These are phyloP conservation scores for Candida dajiaensis DNA, from an alignment of 805 yeast species.

Conservation along the genomic window DNA sequence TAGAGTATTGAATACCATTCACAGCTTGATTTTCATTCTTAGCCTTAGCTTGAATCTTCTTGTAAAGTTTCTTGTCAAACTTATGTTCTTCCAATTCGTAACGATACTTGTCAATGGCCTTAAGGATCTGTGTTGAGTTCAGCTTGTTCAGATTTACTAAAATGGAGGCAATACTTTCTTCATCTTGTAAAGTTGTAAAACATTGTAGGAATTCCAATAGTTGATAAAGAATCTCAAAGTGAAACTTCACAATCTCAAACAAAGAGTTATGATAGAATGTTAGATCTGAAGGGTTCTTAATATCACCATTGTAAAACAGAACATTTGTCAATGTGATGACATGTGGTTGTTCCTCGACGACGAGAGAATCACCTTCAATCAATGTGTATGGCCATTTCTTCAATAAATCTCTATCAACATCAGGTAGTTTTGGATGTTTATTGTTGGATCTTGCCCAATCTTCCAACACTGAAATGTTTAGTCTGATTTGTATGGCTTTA, in stretches of 20 bases:
- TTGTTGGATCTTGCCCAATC: constrained; percentile 73
- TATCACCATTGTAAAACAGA: constrained; percentile 16
- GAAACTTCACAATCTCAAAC: constrained; percentile 56
- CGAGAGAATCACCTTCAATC: constrained; percentile 21
- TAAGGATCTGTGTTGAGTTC: constrained; percentile 64
- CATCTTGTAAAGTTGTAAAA: constrained; percentile 62
- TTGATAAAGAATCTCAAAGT: constrained; percentile 69
- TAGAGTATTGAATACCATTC: constrained; percentile 15
- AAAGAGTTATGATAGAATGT: constrained; percentile 60
- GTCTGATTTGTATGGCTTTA: constrained; percentile 82
- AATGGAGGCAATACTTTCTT: constrained; percentile 54
- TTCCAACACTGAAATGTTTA: constrained; percentile 80
- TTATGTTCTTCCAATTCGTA: constrained; percentile 79
- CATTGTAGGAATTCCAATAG: constrained; percentile 89
- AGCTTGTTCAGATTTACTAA: constrained; percentile 47
- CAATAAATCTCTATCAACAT: constrained; percentile 32
- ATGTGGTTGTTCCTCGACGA: not conserved
- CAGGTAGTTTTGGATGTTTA: constrained; percentile 25
- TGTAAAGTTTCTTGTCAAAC: constrained; percentile 35
- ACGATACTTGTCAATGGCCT: constrained; percentile 67
- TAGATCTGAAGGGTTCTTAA: constrained; percentile 40
- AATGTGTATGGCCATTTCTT: constrained; percentile 33
- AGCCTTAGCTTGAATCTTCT: constrained; percentile 7
- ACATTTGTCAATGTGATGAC: constrained; percentile 4
- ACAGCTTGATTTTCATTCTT: constrained; percentile 11